Base-by-base conservation (phyloP, 257 asterid genomes). In the Nicotiana tomentosiformis region DNA sequence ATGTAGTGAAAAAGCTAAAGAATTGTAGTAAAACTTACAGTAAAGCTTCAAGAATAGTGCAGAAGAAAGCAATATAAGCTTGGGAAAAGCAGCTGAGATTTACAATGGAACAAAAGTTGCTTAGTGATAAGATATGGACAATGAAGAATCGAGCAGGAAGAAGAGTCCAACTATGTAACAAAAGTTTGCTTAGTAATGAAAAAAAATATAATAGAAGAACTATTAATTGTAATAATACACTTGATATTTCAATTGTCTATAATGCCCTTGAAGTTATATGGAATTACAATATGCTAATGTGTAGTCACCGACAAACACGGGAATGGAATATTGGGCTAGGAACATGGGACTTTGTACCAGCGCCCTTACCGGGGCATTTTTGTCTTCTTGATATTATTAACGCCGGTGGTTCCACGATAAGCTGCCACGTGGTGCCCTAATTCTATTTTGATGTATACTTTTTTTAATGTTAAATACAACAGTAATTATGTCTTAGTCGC, bases 221-320 rank as follows among this genome's bases (percentile, higher is more conserved):
- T 37, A 51, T 17, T 11, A 5, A 6, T 20, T 5, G 8, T 30
- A 14, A 30, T 6, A 43, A 43, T 43, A 2, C 15, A n/a, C 30
- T 29, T 46, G 9, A 3, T 65, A 33, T 58, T 78, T 0, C 4
- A 23, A 14, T 49, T 78, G 85, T 18, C 80, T 26, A 80, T 62
- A 66, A 82, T 83, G 14, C 85, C 86, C 92, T 81, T 83, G 7
- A 0, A 49, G 7, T 12, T n/a, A 3, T 14, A 0, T 29, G 20
- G 17, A 49, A 84, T 84, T 89, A 26, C 80, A 4, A 20, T 32
- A 53, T 43, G 2, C 43, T n/a, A 12, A 5, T 72, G 37, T 2
- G 4, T 23, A 10, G 1, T 49, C 76, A 81, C 92, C 89, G 89
- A 83, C 92, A 86, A 68, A 78, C 37, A 78, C 39, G 17, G 23